Evolutionary conservation across 2,329 filamentous ascomycete genomes (phyloP).

Genomic region (Xylaria arbuscula): DNA sequence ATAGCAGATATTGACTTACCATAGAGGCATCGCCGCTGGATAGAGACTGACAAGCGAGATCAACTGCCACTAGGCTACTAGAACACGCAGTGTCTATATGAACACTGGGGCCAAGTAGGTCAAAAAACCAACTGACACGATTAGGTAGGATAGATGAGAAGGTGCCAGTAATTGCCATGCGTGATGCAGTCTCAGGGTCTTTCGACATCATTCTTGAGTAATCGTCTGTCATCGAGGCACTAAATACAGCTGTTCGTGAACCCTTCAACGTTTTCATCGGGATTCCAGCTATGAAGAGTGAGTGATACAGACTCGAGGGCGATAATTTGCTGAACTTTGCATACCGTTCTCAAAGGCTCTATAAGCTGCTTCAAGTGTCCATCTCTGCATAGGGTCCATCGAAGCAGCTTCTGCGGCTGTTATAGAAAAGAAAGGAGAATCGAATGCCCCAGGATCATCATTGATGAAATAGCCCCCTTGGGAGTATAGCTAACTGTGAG

Average conservation of each 20-base stretch:
- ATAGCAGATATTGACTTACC: constrained; percentile 31
- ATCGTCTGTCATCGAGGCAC: constrained; percentile 54
- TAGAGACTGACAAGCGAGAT: constrained; percentile 46
- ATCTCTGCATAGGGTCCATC: constrained; percentile 55
- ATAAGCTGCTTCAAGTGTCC: constrained; percentile 52
- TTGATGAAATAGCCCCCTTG: constrained; percentile 50
- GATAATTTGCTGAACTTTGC: not conserved
- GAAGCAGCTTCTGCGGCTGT: constrained; percentile 50
- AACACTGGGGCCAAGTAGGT: constrained; percentile 52
- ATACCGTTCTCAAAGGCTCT: constrained; percentile 53
- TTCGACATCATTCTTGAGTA: constrained; percentile 49
- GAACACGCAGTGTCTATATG: constrained; percentile 56
- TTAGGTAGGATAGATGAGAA: constrained; percentile 52
- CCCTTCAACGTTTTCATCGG: constrained; percentile 46
- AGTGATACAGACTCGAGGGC: constrained; percentile 12
- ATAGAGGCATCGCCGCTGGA: constrained; percentile 42
- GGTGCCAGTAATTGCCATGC: constrained; percentile 51
- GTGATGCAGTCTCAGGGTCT: constrained; percentile 51
- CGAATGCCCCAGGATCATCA: constrained; percentile 52
- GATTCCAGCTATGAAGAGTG: constrained; percentile 50
- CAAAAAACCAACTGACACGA: constrained; percentile 56
- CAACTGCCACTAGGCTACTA: constrained; percentile 50
- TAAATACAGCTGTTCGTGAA: constrained; percentile 52
- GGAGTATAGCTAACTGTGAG: constrained; percentile 39
- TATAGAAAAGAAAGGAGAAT: constrained; percentile 56